Evolutionary conservation across 768 basidiomycete species (phyloP).

Genomic region (Tulasnella sp.): DNA sequence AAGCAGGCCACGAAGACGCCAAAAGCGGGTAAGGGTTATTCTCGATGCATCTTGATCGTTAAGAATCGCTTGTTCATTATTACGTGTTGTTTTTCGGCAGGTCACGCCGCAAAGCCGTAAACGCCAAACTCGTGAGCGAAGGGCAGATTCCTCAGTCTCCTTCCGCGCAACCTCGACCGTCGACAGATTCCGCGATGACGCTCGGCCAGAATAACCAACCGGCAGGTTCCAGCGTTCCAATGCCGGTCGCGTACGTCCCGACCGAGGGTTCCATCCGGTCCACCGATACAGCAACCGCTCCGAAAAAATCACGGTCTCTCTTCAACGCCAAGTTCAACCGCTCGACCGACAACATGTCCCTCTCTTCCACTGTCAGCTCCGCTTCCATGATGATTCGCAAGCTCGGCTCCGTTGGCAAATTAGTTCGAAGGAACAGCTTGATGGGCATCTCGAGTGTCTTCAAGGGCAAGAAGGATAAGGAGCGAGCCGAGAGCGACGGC

Average conservation of each 20-base stretch:
- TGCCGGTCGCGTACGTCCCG: constrained; percentile 40
- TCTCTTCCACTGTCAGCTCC: constrained; percentile 90
- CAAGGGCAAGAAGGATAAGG: constrained; percentile 72
- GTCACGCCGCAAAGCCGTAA: constrained; percentile 36
- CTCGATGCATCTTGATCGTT: neutral
- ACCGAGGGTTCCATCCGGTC: constrained; percentile 36
- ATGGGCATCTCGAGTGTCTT: constrained; percentile 92
- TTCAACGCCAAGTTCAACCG: constrained; percentile 90
- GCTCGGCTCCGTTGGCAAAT: constrained; percentile 86
- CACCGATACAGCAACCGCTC: constrained; percentile 41
- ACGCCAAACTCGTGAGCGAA: constrained; percentile 35
- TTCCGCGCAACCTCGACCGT: neutral
- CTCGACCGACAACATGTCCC: constrained; percentile 92
- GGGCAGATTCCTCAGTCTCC: constrained; percentile 18
- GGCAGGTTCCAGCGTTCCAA: constrained; percentile 36
- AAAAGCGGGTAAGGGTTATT: constrained; percentile 29
- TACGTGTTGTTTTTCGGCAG: neutral
- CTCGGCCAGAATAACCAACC: constrained; percentile 18
- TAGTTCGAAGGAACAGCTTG: constrained; percentile 85
- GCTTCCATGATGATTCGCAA: constrained; percentile 97
- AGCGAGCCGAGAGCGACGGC: constrained; percentile 52
- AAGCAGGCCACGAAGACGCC: constrained; percentile 47
- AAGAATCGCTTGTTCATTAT: neutral
- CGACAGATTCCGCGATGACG: constrained; percentile 11
- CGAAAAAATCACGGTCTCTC: constrained; percentile 68